Conservation (phyloP, 371 early-diverging fungal genomes). For the Apophysomyces sp. region DNA sequence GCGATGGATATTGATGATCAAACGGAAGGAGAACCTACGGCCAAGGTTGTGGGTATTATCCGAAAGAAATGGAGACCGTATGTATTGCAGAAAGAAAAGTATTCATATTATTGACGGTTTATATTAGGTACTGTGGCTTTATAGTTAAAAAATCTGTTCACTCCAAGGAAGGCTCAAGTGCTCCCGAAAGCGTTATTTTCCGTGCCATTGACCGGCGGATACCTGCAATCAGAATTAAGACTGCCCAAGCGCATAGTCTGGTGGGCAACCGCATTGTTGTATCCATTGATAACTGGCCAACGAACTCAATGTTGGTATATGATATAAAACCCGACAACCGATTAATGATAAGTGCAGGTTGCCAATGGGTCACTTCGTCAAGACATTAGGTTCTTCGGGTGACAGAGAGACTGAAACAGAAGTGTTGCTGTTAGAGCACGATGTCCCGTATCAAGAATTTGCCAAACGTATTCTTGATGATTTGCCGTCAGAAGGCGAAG, state of each 20-base stretch:
- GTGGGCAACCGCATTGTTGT: conserved; percentile 87
- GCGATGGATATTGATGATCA: conserved; percentile 19
- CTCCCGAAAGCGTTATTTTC: conserved; percentile 64
- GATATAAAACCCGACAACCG: background rate
- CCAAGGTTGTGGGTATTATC: conserved; percentile 89
- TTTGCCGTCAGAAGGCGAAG: conserved; percentile 85
- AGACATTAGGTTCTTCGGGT: conserved; percentile 86
- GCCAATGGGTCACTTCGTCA: conserved; percentile 93
- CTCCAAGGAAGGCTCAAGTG: conserved; percentile 46
- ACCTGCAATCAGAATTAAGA: conserved; percentile 89
- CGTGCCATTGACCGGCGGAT: conserved; percentile 90
- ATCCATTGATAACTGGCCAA: conserved; percentile 88
- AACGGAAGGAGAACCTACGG: conserved; percentile 67
- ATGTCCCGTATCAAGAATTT: conserved; percentile 93
- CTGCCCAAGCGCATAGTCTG: conserved; percentile 80
- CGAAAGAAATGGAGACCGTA: conserved; percentile 92
- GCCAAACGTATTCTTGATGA: conserved; percentile 78
- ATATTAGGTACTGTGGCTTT: conserved; percentile 78
- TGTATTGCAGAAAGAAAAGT: background rate
- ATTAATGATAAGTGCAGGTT: conserved; percentile 19
- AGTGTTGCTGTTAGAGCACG: conserved; percentile 92
- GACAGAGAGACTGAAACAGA: conserved; percentile 95
- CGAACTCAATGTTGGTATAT: conserved; percentile 58
- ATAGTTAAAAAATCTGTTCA: conserved; percentile 76
- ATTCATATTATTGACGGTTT: background rate